A percentile compares a stretch with the other conserved stretches of the same genome.
phyloP scores from a whole-genome alignment of 306 rosid genomes.

The Prunus davidiana region DNA sequence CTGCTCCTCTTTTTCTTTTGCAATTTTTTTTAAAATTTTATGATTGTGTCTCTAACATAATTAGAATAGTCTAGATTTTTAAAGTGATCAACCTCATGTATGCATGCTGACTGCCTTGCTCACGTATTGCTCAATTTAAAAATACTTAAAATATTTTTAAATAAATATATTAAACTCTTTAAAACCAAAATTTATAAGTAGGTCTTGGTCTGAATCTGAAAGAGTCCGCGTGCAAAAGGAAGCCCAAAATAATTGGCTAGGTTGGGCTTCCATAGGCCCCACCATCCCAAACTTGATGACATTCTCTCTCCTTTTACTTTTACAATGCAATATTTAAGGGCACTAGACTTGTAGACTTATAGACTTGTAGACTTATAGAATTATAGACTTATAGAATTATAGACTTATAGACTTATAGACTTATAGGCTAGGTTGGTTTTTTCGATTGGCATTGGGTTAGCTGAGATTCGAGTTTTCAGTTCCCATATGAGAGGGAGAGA shows the following conservation, averaged over 20 bases:
- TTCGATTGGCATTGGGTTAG: conserved; percentile 1
- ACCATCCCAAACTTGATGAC: conserved; percentile 18
- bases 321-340: not conserved
- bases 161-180: not conserved
- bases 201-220: conserved; percentile 22
- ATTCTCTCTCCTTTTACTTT: not conserved
- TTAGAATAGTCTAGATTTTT: not conserved
- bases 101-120: not conserved
- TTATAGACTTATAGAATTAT: not conserved
- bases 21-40: no score
- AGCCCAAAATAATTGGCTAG: conserved; percentile 42
- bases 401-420: no score
- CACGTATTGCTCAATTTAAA: not conserved
- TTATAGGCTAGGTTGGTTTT: not conserved
- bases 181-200: conserved; percentile 4
- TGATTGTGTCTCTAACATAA: no score
- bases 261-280: conserved; percentile 48
- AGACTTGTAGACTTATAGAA: no score
- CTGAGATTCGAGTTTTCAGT: conserved; percentile 37
- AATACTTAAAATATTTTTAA: no score
- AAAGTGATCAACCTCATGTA: not conserved
- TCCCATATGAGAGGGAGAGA: conserved; percentile 53
- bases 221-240: conserved; percentile 30
- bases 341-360: not conserved
- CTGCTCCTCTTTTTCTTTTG: no score